Base-by-base conservation (phyloP, 2,329 filamentous ascomycete species). In the Sporothrix brunneoviolacea region DNA sequence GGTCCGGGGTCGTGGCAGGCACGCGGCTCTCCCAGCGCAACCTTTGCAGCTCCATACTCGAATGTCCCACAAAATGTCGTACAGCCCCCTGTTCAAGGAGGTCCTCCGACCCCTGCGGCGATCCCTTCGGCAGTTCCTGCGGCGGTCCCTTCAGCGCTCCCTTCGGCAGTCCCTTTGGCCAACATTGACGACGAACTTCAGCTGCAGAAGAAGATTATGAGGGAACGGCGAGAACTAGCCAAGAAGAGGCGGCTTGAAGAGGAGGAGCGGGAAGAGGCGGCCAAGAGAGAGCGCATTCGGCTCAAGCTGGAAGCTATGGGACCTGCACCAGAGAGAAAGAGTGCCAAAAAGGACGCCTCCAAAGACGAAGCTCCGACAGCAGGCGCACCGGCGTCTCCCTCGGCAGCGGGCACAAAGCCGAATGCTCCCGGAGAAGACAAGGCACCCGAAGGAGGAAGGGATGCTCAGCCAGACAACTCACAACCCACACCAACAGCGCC, bases 261-360 rank as follows among this genome's bases (percentile, higher is more conserved):
- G 63, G 83, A 85, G 59, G 82, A 77, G 18, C 77, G 74, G n/a
- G 83, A 87, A 60, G 84, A 88, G 61, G 83, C 81, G n/a, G 86
- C 79, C 16, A 79, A 75, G 53, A 77, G 79, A 59, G 84, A 88
- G 61, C 79, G 86, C 21, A 82, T 91, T 54, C 78, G 82, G 42
- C 76, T 84, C 62, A 89, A 88, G 65, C 68, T 91, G 41, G 84
- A 84, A 58, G 80, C 81, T 8, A 69, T 91, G 62, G 85, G 83
- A 0, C 80, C 83, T 15, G 71, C 77, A 3, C 80, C 80, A 3
- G 80, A 84, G 57, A 74, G 75, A 53, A 79, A 77, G 61, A 77
- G 73, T 45, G 67, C 70, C 4, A 81, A 79, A 61, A 80, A 79
- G 59, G 72, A 75, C 9, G 65, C 69, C 12, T 64, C 68, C 6